Conservation (phyloP, 2,329 filamentous ascomycete genomes). For the Tolypocladium amazonense region DNA sequence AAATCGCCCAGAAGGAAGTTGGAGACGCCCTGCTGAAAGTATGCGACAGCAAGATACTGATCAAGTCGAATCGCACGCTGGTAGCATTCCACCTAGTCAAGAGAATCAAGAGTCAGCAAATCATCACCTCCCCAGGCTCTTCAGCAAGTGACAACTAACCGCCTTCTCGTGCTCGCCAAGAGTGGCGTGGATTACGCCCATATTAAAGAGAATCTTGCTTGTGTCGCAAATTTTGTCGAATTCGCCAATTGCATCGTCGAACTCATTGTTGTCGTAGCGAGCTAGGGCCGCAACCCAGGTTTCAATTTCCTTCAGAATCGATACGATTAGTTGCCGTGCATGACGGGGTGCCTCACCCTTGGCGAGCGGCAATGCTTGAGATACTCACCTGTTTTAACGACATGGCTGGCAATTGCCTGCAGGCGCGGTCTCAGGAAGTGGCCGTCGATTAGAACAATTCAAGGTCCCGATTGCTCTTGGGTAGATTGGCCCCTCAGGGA, state of each 20-base stretch:
- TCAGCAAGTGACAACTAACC: slow-evolving; percentile 42
- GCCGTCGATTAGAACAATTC: not conserved
- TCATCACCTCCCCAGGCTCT: not conserved
- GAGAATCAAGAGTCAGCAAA: slow-evolving; percentile 1
- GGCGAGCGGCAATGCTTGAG: not conserved
- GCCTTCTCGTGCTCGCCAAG: slow-evolving; percentile 93
- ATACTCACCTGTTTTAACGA: slow-evolving; percentile 49
- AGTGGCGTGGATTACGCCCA: slow-evolving; percentile 94
- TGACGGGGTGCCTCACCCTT: not conserved
- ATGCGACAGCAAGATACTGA: slow-evolving; percentile 92
- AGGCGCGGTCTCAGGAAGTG: not conserved
- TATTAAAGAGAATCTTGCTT: slow-evolving; percentile 97
- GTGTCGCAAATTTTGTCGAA: slow-evolving; percentile 89
- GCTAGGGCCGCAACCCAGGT: slow-evolving; percentile 89
- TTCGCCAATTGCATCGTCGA: slow-evolving; percentile 73
- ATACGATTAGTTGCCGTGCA: not conserved
- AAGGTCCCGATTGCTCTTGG: not conserved
- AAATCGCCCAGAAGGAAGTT: slow-evolving; percentile 97
- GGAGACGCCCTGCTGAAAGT: slow-evolving; percentile 96
- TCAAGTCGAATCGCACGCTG: slow-evolving; percentile 84
- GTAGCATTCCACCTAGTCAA: slow-evolving; percentile 81
- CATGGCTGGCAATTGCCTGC: slow-evolving; percentile 27
- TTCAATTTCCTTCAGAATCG: slow-evolving; percentile 73
- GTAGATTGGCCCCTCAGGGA: not conserved
- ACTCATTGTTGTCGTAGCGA: slow-evolving; percentile 95